Base-by-base conservation (phyloP, 495 filamentous ascomycete genomes). In the Aspergillus cavernicola region DNA sequence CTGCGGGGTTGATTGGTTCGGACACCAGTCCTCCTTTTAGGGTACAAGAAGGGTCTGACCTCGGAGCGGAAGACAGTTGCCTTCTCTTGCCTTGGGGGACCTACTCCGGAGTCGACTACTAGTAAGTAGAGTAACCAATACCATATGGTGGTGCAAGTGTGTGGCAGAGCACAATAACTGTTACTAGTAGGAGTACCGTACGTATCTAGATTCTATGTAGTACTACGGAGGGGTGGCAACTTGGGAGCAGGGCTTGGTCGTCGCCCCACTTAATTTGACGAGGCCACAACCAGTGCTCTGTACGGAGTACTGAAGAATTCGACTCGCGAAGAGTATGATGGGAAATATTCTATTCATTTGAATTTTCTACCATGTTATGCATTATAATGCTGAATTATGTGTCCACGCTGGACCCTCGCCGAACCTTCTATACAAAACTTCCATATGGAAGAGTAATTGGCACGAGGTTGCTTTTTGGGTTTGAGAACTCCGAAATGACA, bases 341-440 rank as follows among this genome's bases (percentile, higher is more conserved):
- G n/a, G n/a, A n/a, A n/a, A n/a, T n/a, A n/a, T n/a, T n/a, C n/a
- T 36, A 50, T 35, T 11, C 7, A 26, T 22, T 23, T 26, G 15
- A 12, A 20, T 11, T 43, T 26, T 47, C 16, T n/a, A 28, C 9
- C 24, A 29, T 32, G 44, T 22, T 54, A 47, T 46, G 16, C 33
- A 26, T 44, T 57, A 57, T 31, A 23, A 45, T 57, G 47, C 23
- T 52, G 31, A 29, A 45, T 47, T 46, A 28, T 38, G 44, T 23
- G 23, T 23, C 35, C 42, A 31, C 28, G 7, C 33, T 40, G 43
- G 22, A 46, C 32, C 41, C 13, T 22, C 12, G 33, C 50, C 54
- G 44, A 53, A 46, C 51, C 60, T 38, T 56, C 57, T 60, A 42
- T 64, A 64, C 61, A 64, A 50, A 19, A 16, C 26, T 50, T 40